phyloP scores from a whole-genome alignment of 2,329 filamentous ascomycete genomes.

The Colletotrichum graminicola region DNA sequence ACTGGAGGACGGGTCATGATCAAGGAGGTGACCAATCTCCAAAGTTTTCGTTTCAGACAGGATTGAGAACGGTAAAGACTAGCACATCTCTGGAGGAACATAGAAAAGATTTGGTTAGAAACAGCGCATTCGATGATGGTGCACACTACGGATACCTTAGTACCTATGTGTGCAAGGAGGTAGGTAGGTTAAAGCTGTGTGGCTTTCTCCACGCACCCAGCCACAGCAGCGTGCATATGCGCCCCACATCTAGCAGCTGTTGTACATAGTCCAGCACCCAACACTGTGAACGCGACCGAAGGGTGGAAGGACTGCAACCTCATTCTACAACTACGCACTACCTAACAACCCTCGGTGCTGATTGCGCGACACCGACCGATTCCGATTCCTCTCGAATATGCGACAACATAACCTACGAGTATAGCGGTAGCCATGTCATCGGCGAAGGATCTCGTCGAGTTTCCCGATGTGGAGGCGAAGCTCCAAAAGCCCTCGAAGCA shows the following conservation, averaged over 20 bases:
- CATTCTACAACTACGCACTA: background rate
- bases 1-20: background rate
- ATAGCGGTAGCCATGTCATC: constrained; percentile 57
- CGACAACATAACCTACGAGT: constrained; percentile 1
- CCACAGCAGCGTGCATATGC: background rate
- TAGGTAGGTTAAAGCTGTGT: background rate
- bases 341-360: background rate
- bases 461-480: constrained; percentile 82
- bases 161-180: background rate
- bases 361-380: background rate
- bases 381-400: constrained; percentile 7
- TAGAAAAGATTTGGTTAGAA: too few relatives aligned
- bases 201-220: background rate
- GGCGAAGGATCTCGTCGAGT: constrained; percentile 64
- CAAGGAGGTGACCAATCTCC: background rate
- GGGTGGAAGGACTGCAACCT: background rate
- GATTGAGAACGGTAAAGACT: too few relatives aligned
- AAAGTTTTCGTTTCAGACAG: background rate
- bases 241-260: background rate
- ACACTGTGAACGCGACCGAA: background rate
- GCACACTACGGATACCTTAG: too few relatives aligned
- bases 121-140: too few relatives aligned
- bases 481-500: constrained; percentile 85
- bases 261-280: background rate
- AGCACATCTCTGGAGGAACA: too few relatives aligned